Percentiles rank a stretch among this genome's conserved stretches.
Conservation (phyloP, 2,329 filamentous ascomycete genomes). For the Hypoxylon rubiginosum region DNA sequence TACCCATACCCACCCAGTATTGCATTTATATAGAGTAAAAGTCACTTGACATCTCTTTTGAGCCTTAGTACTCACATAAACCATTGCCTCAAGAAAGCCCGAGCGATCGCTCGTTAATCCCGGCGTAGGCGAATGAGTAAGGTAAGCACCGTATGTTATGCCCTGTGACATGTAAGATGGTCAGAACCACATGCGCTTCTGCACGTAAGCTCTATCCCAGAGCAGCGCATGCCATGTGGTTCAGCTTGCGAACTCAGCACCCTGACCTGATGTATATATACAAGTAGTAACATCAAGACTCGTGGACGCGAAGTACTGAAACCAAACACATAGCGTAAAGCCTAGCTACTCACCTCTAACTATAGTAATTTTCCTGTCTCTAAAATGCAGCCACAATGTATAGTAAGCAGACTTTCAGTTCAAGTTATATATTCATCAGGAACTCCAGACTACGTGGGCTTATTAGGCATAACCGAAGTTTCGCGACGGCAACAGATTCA, state of each 20-base stretch:
- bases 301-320: not conserved
- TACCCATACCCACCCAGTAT: not conserved
- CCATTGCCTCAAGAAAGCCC: not conserved
- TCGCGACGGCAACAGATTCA: not conserved
- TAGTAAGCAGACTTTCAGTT: not conserved
- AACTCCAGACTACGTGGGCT: not conserved
- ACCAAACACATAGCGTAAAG: not conserved
- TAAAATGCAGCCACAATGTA: not conserved
- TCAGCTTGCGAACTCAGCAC: not conserved
- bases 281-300: not conserved
- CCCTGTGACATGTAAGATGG: not conserved
- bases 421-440: not conserved
- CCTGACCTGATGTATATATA: not conserved
- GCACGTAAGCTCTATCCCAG: not conserved
- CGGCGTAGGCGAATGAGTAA: not conserved
- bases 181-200: slow-evolving; percentile 1
- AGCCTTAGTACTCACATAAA: not conserved
- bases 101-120: not conserved
- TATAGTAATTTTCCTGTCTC: no score
- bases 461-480: not conserved
- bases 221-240: not conserved
- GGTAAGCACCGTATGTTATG: not conserved
- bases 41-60: not conserved
- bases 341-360: no score
- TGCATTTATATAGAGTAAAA: not conserved